These are phyloP conservation scores for Fusarium avenaceum DNA, from an alignment of 2,329 filamentous ascomycete species.

Conservation along the genomic window DNA sequence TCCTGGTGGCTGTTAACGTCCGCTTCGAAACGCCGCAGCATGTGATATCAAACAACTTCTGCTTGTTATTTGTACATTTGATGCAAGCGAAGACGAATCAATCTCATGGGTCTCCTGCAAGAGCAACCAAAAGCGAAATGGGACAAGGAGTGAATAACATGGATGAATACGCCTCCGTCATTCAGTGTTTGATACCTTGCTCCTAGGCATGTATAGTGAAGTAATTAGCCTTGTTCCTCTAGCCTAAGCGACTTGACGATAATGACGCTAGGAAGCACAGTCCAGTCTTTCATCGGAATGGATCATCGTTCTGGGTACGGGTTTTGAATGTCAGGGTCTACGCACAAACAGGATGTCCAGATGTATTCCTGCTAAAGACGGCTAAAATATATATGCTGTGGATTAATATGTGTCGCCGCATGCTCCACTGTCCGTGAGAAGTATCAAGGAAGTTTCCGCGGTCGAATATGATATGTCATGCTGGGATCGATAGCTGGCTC, in stretches of 20 bases:
- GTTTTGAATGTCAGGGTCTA: constrained; percentile 22
- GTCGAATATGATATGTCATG: constrained; percentile 21
- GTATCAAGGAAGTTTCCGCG: neutral
- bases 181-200: constrained; percentile 8
- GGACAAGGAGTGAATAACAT: constrained; percentile 30
- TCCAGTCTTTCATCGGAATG: constrained; percentile 21
- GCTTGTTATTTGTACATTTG: constrained; percentile 34
- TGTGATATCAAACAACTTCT: constrained; percentile 36
- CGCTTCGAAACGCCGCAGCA: constrained; percentile 19
- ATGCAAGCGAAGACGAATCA: constrained; percentile 32
- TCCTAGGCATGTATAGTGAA: constrained; percentile 6
- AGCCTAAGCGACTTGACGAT: constrained; percentile 28
- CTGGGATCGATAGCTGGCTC: neutral
- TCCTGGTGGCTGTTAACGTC: constrained; percentile 1
- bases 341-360: neutral
- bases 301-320: constrained; percentile 30
- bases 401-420: constrained; percentile 2
- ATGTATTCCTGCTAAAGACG: neutral
- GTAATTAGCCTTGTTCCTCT: constrained; percentile 28
- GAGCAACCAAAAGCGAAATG: constrained; percentile 33
- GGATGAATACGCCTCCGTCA: constrained; percentile 10
- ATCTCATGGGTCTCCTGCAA: constrained; percentile 27
- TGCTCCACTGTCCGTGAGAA: constrained; percentile 6
- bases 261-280: constrained; percentile 29
- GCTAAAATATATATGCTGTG: neutral